These are phyloP conservation scores for Phialocephala subalpina DNA, from an alignment of 2,329 filamentous ascomycete species.

Conservation along the genomic window DNA sequence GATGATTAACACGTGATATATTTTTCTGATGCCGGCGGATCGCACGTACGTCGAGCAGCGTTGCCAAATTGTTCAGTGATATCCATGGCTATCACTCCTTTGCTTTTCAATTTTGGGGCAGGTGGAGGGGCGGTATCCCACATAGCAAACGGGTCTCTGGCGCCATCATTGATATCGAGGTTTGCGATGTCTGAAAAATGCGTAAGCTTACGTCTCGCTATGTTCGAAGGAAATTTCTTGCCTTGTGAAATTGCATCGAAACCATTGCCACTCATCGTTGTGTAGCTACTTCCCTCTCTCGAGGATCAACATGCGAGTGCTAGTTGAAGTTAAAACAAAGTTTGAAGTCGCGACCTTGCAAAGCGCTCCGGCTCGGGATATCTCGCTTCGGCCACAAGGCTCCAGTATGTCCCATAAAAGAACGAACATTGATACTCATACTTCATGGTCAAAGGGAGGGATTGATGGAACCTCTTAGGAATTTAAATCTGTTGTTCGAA, in stretches of 20 bases:
- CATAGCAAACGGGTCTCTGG: constrained; percentile 34
- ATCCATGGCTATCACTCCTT: constrained; percentile 63
- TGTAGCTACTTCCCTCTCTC: constrained; percentile 8
- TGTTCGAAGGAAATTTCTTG: constrained; percentile 20
- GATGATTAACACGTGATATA: constrained; percentile 37
- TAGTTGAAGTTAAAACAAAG: neutral
- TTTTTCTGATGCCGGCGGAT: constrained; percentile 4
- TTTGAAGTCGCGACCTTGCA: neutral
- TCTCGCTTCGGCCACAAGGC: constrained; percentile 20
- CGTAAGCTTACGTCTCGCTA: constrained; percentile 26
- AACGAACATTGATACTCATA: neutral
- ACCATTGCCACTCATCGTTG: constrained; percentile 39
- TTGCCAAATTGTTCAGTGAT: constrained; percentile 64
- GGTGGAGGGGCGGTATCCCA: constrained; percentile 41
- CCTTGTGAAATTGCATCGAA: constrained; percentile 36
- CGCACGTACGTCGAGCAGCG: constrained; percentile 59
- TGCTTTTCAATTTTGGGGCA: constrained; percentile 43
- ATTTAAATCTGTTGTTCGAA: too few relatives aligned
- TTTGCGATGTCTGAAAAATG: constrained; percentile 36
- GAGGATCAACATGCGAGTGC: neutral
- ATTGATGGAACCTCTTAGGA: neutral
- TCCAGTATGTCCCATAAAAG: neutral
- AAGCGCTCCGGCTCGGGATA: constrained; percentile 17
- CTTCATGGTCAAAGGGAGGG: neutral
- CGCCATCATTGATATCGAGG: constrained; percentile 40